phyloP scores from a whole-genome alignment of 1,284 basidiomycete species.

The Crucibulum parvulum region DNA sequence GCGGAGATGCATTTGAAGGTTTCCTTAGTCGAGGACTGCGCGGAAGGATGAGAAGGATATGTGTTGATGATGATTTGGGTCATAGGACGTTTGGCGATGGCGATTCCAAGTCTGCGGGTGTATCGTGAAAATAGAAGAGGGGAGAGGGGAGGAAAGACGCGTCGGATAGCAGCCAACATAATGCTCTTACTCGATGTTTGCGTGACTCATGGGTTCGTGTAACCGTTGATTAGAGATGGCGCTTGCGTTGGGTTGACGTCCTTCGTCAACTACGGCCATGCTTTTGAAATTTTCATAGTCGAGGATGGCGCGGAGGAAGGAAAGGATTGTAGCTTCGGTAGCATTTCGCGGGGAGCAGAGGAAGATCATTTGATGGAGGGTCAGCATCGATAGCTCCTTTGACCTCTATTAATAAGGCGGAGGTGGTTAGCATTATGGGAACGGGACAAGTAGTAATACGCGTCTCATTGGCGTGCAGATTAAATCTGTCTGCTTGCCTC shows the following conservation, averaged over 20 bases:
- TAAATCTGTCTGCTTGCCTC: constrained; percentile 82
- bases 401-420: constrained; percentile 53
- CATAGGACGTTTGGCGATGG: constrained; percentile 88
- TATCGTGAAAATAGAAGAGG: background rate
- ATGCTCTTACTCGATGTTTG: constrained; percentile 98
- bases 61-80: constrained; percentile 93
- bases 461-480: constrained; percentile 79
- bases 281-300: constrained; percentile 89
- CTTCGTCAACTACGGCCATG: constrained; percentile 95
- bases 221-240: constrained; percentile 84
- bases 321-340: too few relatives aligned
- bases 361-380: constrained; percentile 91
- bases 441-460: constrained; percentile 8
- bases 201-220: constrained; percentile 90
- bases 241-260: constrained; percentile 74
- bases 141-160: constrained; percentile 20
- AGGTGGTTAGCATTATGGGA: background rate
- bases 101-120: constrained; percentile 79
- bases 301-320: constrained; percentile 72
- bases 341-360: constrained; percentile 96
- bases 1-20: too few relatives aligned
- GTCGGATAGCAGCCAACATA: constrained; percentile 95
- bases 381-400: constrained; percentile 73
- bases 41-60: too few relatives aligned
- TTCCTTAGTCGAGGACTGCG: too few relatives aligned